Evolutionary conservation across 768 basidiomycete species (phyloP), one percentile per base, ranked within the genome.

Genomic region (Suillus discolor): DNA sequence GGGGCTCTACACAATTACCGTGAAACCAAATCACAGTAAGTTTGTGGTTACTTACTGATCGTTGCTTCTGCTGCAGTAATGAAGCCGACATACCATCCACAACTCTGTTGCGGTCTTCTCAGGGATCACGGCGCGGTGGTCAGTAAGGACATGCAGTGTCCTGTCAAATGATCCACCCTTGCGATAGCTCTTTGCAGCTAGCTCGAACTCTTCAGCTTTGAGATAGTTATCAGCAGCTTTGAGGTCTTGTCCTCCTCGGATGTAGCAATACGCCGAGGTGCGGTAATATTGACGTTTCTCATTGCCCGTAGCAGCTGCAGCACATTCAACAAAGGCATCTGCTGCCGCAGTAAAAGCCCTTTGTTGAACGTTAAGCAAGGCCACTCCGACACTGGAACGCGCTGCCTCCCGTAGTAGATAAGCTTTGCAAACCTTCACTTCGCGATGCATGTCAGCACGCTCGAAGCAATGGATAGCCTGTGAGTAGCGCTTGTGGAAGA

Each of bases 391-490:
- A 66, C 75, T 39, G 54, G 71, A 65, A 55, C 81, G 76, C 4
- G 89, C 89, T 39, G 79, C 72, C 66, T 85, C 82, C 61, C 87
- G 82, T 6, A 88, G 79, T 60, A 81, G 78, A 68, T 86, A 89
- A 0, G 89, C 85, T 11, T 82, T 67, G 1, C 87, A 81, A 15
- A 87, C 79, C 3, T 73, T 78, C n/a, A 74, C 81, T 72, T 88
- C 80, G 15, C 80, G 79, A 0, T 66, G 73, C 55, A 78, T 70
- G 3, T 66, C 73, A 1, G 88, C 89, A 2, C 83, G 79, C 55
- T 82, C 78, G 53, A 82, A 88, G 64, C 85, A 85, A 61, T 84
- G 79, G 75, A 80, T 81, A 0, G 89, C 86, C 66, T 89, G 85
- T 2, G 78, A 68, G 66, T 84, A 60, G 49, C 62, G 72, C 55